Base-by-base conservation (phyloP, 2,329 filamentous ascomycete genomes). In the Ophiocordyceps camponoti-floridani region DNA sequence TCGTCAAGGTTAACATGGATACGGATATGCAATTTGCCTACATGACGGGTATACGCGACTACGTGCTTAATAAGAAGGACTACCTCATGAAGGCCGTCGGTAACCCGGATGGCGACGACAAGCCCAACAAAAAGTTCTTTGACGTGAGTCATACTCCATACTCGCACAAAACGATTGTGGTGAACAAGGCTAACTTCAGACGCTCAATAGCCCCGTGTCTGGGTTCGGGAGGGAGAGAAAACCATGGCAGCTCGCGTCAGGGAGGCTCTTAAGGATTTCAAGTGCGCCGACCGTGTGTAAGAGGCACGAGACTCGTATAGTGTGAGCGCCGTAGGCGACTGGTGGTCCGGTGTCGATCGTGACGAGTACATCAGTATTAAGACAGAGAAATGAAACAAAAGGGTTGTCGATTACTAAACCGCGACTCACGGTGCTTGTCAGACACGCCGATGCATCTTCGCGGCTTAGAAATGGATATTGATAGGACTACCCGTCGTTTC, bases 1-100 rank as follows among this genome's bases (percentile, higher is more conserved):
- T 98, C 56, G 82, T 95, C 72, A 98, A 98, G 82, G 91, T 98
- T 69, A 98, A 98, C 74, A 74, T 98, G 58, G 91, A 98, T 69
- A 98, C 91, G 43, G 91, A 98, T 62, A 77, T 96, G 68, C 89
- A 96, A 74, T 94, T 79, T 66, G 88, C 89, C 48, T 98, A 96
- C 76, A 75, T 91, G 54, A 69, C 70, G 50, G 91, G 91, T 69
- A 83, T 96, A 70, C 84, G 91, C 52, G 89, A 98, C 71, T 98
- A 87, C 73, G 75, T 96, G 62, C 66, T 86, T 59, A 83, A 78
- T 64, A 95, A 95, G 77, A 88, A 94, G 71, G 89, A 94, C 57
- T 98, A 96, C 74, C 69, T 98, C 55, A 69, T 75, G 69, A 78
- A 73, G 48, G 76, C 85, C 59, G 82, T 98, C 54, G 91, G 91